phyloP scores from a whole-genome alignment of 306 rosid species.

The Alnus glutinosa region DNA sequence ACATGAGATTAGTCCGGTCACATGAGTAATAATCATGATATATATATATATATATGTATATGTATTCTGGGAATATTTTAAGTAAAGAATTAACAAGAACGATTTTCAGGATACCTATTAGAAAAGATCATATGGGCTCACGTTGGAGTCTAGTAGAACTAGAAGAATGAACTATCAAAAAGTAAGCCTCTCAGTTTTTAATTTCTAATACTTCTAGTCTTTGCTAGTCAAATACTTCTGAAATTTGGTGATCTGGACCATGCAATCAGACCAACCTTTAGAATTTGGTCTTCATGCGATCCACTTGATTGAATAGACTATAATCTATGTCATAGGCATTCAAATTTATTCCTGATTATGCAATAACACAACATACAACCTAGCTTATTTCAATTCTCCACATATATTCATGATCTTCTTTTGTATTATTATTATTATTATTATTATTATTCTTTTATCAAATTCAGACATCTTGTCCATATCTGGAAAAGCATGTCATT shows the following conservation, averaged over 20 bases:
- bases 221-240: neutral
- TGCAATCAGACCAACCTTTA: neutral
- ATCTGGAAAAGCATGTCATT: neutral
- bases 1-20: conserved; percentile 12
- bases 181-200: neutral
- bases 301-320: neutral
- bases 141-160: neutral
- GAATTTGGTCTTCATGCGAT: neutral
- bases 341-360: neutral
- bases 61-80: neutral
- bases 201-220: neutral
- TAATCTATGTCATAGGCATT: neutral
- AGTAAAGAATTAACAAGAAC: neutral
- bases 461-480: neutral
- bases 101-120: neutral
- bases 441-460: neutral
- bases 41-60: no score
- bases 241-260: neutral
- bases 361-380: neutral
- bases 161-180: neutral
- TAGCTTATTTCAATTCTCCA: neutral
- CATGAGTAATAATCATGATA: conserved; percentile 4
- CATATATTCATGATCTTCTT: neutral
- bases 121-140: neutral
- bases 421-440: neutral